A percentile compares a stretch with the other conserved stretches of the same genome.
Conservation (phyloP, 2,329 filamentous ascomycete genomes). For the Pyricularia grisea region DNA sequence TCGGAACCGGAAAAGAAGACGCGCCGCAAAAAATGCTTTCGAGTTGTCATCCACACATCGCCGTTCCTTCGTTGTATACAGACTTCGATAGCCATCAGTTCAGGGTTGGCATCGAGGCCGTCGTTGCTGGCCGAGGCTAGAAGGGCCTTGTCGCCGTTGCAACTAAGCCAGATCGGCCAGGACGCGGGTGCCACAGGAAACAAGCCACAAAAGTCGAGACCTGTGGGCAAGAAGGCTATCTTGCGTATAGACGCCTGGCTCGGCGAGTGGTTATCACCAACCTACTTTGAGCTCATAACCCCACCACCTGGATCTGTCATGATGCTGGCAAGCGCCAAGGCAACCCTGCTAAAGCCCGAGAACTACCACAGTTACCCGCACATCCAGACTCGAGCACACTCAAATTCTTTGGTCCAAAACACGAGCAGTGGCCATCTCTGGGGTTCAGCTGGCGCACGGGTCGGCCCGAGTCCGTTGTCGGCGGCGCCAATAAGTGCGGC, state of each 20-base stretch:
- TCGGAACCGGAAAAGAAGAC: slow-evolving; percentile 12
- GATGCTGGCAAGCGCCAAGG: slow-evolving; percentile 85
- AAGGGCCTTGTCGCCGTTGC: background rate
- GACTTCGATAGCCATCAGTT: slow-evolving; percentile 79
- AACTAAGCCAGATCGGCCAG: background rate
- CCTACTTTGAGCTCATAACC: slow-evolving; percentile 89
- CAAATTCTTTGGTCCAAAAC: slow-evolving; percentile 13
- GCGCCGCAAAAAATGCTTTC: slow-evolving; percentile 52
- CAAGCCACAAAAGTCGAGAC: slow-evolving; percentile 21
- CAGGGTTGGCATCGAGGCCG: slow-evolving; percentile 40
- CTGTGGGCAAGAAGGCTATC: slow-evolving; percentile 35
- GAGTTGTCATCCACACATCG: slow-evolving; percentile 83
- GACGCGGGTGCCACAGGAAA: background rate
- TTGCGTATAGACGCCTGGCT: slow-evolving; percentile 86
- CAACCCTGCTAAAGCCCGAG: slow-evolving; percentile 69
- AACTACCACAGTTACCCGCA: slow-evolving; percentile 47
- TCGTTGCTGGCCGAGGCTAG: background rate
- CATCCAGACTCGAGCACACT: slow-evolving; percentile 21
- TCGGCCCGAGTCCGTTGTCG: slow-evolving; percentile 9
- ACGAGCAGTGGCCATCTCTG: slow-evolving; percentile 14
- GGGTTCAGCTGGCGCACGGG: slow-evolving; percentile 8
- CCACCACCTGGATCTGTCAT: slow-evolving; percentile 77
- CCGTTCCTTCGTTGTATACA: slow-evolving; percentile 90
- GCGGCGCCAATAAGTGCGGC: slow-evolving; percentile 7
- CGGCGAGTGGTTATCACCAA: slow-evolving; percentile 88